Evolutionary conservation across 768 basidiomycete species (phyloP).

Genomic region (Pleurotus eryngii): DNA sequence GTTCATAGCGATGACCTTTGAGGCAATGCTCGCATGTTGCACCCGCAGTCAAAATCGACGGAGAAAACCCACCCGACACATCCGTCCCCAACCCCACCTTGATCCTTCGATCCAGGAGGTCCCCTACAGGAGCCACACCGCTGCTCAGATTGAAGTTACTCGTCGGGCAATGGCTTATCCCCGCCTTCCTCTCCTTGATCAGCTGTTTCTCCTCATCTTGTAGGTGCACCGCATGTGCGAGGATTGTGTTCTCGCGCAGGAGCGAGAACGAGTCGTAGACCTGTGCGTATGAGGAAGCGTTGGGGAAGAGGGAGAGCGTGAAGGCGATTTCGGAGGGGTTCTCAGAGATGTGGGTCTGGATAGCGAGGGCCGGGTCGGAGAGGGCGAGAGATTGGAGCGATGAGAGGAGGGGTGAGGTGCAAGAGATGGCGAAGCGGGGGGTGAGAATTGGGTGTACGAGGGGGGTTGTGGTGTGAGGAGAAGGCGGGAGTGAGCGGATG

Average conservation of each 20-base stretch:
- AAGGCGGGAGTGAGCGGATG: slow-evolving; percentile 52
- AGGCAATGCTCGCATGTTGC: slow-evolving; percentile 74
- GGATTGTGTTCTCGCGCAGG: slow-evolving; percentile 73
- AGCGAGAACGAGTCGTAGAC: slow-evolving; percentile 82
- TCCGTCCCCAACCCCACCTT: slow-evolving; percentile 97
- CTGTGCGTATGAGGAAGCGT: slow-evolving; percentile 62
- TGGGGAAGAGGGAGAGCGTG: slow-evolving; percentile 65
- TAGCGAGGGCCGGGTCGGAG: slow-evolving; percentile 57
- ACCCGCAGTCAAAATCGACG: slow-evolving; percentile 76
- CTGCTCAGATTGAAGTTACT: slow-evolving; percentile 91
- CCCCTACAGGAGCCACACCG: slow-evolving; percentile 77
- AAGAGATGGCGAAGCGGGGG: slow-evolving; percentile 94
- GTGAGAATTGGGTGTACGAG: slow-evolving; percentile 90
- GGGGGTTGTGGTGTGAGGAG: slow-evolving; percentile 36
- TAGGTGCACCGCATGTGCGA: slow-evolving; percentile 87
- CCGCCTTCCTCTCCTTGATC: slow-evolving; percentile 61
- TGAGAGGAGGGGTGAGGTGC: slow-evolving; percentile 65
- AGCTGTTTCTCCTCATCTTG: slow-evolving; percentile 69
- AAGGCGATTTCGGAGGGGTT: slow-evolving; percentile 69
- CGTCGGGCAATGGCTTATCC: slow-evolving; percentile 90
- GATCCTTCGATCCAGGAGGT: slow-evolving; percentile 78
- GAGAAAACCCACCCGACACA: slow-evolving; percentile 81
- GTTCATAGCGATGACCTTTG: slow-evolving; percentile 69
- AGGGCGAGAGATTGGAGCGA: slow-evolving; percentile 60
- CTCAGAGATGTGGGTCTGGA: slow-evolving; percentile 94